Evolutionary conservation across 2,329 filamentous ascomycete species (phyloP).

Genomic region (Venturia pyrina): DNA sequence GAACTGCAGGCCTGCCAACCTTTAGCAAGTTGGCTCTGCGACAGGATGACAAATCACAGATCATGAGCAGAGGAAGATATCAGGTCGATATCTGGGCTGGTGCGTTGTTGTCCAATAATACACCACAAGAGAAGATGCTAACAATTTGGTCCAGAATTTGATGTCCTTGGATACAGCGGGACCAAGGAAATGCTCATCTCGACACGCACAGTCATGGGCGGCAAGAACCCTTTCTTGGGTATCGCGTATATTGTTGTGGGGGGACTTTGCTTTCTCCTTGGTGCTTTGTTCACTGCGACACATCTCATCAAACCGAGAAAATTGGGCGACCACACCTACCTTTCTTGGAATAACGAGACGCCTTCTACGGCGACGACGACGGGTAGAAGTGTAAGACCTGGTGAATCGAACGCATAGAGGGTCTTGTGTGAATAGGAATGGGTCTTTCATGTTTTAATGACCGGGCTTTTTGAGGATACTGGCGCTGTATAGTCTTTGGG

Average conservation of each 20-base stretch:
- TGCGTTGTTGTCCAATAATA: conserved; percentile 39
- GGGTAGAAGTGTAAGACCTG: conserved; percentile 28
- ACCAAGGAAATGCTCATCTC: conserved; percentile 86
- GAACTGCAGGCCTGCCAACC: conserved; percentile 82
- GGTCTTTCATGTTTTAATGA: not conserved
- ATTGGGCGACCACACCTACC: conserved; percentile 93
- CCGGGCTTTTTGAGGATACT: not conserved
- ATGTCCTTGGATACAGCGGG: conserved; percentile 66
- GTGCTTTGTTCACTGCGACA: conserved; percentile 76
- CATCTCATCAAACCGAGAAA: conserved; percentile 92
- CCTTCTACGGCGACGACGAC: conserved; percentile 45
- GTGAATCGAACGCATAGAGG: conserved; percentile 17
- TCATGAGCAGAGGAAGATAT: conserved; percentile 64
- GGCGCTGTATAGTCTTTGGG: not conserved
- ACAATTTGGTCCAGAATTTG: conserved; percentile 56
- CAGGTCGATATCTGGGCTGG: conserved; percentile 65
- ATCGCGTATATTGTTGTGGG: conserved; percentile 94
- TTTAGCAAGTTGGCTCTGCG: conserved; percentile 90
- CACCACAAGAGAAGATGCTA: conserved; percentile 3
- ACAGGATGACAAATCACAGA: conserved; percentile 52
- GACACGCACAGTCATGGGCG: conserved; percentile 85
- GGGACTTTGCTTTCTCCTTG: conserved; percentile 82
- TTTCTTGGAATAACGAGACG: conserved; percentile 82
- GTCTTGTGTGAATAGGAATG: not conserved
- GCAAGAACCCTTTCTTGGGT: conserved; percentile 88